Evolutionary conservation across 176 grass and related monocot species (phyloP), one percentile per base, ranked within the genome.

Genomic region (Alopecurus myosuroides): DNA sequence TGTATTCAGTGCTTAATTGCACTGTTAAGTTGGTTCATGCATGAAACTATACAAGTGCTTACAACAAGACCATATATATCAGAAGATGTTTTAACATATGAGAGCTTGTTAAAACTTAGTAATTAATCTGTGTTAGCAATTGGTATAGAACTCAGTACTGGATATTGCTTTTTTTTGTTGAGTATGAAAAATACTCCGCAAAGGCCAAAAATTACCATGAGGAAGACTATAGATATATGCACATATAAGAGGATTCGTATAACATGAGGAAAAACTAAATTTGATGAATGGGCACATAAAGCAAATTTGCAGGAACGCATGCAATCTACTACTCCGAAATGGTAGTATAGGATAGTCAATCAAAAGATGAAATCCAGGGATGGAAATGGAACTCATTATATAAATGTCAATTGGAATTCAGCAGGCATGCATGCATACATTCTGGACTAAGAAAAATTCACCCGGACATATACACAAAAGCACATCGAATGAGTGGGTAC

Each of bases 1-100:
- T 80, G 69, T 84, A 56, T 84, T 84, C 44, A 66, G 76, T 36
- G 67, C 34, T 64, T 13, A 26, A 60, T 60, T 79, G 25, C 41
- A 73, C 73, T 73, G 18, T 11, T 61, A 60, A 39, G 15, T 40
- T 28, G 20, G 7, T 55, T 9, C 9, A 53, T 53, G 46, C 31
- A 68, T 39, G 19, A 68, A 65, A 78, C 15, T 76, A 45, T 41
- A 36, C 35, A 18, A 34, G 14, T 34, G 15, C 26, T 4, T 26
- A 73, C 41, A 45, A 41, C 29, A 72, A 81, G 22, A 17, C 23
- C 18, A 22, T 22, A 5, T 22, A 44, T 3, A 44, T 11, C 11
- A 25, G 52, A 71, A 66, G n/a, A 63, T 52, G 44, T 17, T 45
- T 81, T 74, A 25, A 46, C 55, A 41, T 31, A 65, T 0, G 11